phyloP scores from a whole-genome alignment of 2,329 filamentous ascomycete species.

The Colletotrichum horii region DNA sequence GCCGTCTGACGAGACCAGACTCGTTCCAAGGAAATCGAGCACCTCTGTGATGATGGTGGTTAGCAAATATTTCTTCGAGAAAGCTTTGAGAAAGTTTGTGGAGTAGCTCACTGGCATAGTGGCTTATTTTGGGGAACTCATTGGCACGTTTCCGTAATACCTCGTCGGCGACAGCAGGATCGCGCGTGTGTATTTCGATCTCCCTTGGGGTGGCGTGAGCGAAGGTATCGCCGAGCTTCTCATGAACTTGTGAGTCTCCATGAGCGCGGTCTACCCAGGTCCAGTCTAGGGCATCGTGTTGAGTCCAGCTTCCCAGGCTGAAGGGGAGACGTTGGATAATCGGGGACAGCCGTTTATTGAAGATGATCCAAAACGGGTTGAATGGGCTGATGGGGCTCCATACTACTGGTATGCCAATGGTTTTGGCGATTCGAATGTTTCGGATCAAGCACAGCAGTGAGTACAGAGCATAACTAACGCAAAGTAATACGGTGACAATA shows the following conservation, averaged over 20 bases:
- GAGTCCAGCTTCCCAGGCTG: background rate
- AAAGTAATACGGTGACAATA: background rate
- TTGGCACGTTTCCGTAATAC: background rate
- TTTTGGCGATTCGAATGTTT: background rate
- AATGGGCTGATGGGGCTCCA: background rate
- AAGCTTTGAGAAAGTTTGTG: background rate
- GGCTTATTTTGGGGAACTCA: background rate
- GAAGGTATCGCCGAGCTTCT: background rate
- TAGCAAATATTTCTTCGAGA: background rate
- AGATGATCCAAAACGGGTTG: background rate
- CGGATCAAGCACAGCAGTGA: background rate
- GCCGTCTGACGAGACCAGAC: background rate
- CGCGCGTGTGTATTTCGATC: background rate
- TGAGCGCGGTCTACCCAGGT: background rate
- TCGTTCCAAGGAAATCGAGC: background rate
- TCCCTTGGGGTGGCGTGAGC: background rate
- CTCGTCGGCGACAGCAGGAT: conserved; percentile 29
- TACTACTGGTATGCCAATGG: background rate
- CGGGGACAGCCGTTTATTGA: background rate
- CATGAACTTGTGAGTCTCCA: background rate
- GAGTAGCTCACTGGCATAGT: background rate
- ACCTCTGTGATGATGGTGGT: background rate
- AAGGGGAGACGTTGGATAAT: background rate
- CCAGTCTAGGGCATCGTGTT: background rate
- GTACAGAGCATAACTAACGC: background rate